A percentile compares a stretch with the other conserved stretches of the same genome.
These are phyloP conservation scores for Neoscytalidium dimidiatum DNA, from an alignment of 2,329 filamentous ascomycete species.

Conservation along the genomic window DNA sequence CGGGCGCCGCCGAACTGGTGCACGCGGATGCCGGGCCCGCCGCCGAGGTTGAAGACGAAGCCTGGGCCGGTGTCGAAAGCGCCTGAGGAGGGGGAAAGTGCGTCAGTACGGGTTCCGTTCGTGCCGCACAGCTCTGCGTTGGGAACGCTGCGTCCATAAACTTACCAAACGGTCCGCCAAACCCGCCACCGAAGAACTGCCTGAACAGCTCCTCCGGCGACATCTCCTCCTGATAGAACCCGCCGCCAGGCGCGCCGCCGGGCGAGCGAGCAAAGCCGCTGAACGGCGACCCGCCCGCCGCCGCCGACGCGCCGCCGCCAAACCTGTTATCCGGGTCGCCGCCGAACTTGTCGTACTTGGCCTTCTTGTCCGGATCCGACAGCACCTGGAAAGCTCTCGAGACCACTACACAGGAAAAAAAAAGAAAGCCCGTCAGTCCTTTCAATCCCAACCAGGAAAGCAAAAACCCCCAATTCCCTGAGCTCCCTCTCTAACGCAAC, in stretches of 20 bases:
- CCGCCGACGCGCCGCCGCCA: slow-evolving; percentile 61
- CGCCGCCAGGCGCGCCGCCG: slow-evolving; percentile 54
- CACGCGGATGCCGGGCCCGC: slow-evolving; percentile 86
- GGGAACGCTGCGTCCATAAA: not conserved
- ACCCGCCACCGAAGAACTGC: slow-evolving; percentile 85
- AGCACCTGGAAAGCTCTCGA: slow-evolving; percentile 90
- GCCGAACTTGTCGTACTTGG: slow-evolving; percentile 84
- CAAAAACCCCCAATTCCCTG: not conserved
- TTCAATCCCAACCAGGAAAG: not conserved
- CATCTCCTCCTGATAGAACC: slow-evolving; percentile 86
- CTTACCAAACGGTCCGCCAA: slow-evolving; percentile 67
- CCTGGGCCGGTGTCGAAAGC: slow-evolving; percentile 77
- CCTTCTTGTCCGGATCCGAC: slow-evolving; percentile 89
- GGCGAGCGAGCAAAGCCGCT: slow-evolving; percentile 56
- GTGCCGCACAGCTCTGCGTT: not conserved
- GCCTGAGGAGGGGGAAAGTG: slow-evolving; percentile 32
- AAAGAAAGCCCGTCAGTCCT: not conserved
- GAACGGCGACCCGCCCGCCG: slow-evolving; percentile 65
- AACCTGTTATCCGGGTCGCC: slow-evolving; percentile 92
- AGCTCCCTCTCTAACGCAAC: not conserved
- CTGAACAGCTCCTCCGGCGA: slow-evolving; percentile 97
- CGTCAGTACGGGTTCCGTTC: not conserved
- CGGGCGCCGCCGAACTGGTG: slow-evolving; percentile 88
- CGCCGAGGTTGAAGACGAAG: slow-evolving; percentile 94
- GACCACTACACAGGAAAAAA: slow-evolving; percentile 63